phyloP scores from a whole-genome alignment of 2,329 filamentous ascomycete genomes.

The Alternaria angustiovoidea region DNA sequence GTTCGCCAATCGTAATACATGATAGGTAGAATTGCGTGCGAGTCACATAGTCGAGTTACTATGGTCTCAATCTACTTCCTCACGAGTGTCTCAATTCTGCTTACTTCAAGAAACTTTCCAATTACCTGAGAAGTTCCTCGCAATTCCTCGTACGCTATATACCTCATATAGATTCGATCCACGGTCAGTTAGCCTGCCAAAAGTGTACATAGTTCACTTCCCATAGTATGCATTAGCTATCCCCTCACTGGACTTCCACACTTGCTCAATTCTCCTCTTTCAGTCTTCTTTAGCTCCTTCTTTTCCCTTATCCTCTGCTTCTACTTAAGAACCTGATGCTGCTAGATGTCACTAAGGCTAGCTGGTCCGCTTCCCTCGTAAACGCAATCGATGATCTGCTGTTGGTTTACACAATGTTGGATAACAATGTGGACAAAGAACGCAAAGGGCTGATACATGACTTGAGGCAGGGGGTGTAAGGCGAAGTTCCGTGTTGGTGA shows the following conservation, averaged over 20 bases:
- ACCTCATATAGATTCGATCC: neutral
- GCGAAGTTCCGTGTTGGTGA: neutral
- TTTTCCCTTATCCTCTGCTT: neutral
- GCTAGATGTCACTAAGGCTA: neutral
- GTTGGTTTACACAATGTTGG: neutral
- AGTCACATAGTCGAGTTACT: too few relatives aligned
- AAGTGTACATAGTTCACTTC: neutral
- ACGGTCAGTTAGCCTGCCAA: neutral
- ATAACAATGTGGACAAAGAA: neutral
- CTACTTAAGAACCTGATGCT: neutral
- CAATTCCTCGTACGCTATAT: neutral
- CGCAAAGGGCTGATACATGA: neutral
- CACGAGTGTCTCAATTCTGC: too few relatives aligned
- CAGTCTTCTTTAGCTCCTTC: neutral
- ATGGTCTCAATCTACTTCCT: too few relatives aligned
- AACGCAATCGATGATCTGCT: neutral
- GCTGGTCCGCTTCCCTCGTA: neutral
- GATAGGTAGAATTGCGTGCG: too few relatives aligned
- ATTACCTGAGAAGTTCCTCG: too few relatives aligned
- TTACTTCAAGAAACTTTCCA: too few relatives aligned
- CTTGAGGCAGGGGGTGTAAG: neutral
- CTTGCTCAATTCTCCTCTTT: neutral
- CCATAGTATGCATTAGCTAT: neutral
- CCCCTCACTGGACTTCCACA: neutral
- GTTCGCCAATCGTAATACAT: too few relatives aligned